Conservation (phyloP, 2,329 filamentous ascomycete genomes). For the Bipolaris gigantea region DNA sequence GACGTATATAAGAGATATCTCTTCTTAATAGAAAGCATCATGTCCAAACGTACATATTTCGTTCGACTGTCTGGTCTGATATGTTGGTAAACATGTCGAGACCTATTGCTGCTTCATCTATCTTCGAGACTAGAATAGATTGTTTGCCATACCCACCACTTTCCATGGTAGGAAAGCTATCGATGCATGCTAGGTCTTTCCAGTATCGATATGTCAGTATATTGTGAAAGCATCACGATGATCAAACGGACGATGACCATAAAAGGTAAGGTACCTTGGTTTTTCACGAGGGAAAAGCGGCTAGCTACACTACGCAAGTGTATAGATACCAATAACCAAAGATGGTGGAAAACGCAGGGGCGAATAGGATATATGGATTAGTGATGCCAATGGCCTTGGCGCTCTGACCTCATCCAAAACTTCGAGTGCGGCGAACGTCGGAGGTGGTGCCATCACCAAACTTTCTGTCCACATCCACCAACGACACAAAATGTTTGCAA, state of each 20-base stretch:
- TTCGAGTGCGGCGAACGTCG: conserved; percentile 28
- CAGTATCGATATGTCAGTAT: neutral
- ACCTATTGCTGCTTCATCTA: neutral
- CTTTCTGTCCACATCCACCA: conserved; percentile 16
- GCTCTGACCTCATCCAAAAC: conserved; percentile 35
- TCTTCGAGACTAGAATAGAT: neutral
- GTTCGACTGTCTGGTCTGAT: neutral
- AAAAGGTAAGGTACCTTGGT: no score
- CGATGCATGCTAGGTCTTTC: neutral
- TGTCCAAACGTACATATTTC: neutral
- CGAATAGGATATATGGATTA: conserved; percentile 5
- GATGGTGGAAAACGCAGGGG: neutral
- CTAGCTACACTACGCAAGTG: no score
- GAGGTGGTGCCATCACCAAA: conserved; percentile 25
- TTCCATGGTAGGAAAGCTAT: no score
- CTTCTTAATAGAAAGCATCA: neutral
- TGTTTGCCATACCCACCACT: no score
- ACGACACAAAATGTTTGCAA: conserved; percentile 41
- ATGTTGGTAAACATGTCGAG: neutral
- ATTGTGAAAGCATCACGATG: neutral
- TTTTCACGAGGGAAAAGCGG: neutral
- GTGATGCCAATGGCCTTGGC: conserved; percentile 26
- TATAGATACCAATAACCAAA: neutral
- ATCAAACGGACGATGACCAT: neutral
- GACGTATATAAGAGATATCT: neutral